Conservation (phyloP, 2,329 filamentous ascomycete species). For the Aspergillus pseudotamarii region DNA sequence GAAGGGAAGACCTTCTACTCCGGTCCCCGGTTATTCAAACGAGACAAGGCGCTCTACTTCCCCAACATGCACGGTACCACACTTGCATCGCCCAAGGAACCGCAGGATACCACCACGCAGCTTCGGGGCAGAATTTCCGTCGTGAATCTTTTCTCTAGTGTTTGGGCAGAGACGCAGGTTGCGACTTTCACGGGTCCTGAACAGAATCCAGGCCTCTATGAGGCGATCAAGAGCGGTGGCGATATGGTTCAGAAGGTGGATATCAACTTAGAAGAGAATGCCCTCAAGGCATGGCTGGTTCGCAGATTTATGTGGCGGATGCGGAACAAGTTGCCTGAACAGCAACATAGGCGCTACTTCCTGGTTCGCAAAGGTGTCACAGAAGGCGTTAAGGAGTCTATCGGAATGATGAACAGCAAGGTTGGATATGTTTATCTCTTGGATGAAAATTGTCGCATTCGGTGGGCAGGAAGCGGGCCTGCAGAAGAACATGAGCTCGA, state of each 20-base stretch:
- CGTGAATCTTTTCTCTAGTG: slow-evolving; percentile 77
- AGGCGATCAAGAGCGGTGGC: slow-evolving; percentile 57
- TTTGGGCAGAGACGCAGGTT: slow-evolving; percentile 84
- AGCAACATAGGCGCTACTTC: slow-evolving; percentile 62
- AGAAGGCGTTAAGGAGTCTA: slow-evolving; percentile 59
- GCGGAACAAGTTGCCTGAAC: slow-evolving; percentile 49
- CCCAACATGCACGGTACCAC: slow-evolving; percentile 87
- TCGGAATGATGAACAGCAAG: slow-evolving; percentile 79
- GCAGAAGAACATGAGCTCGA: slow-evolving; percentile 46
- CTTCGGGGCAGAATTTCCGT: slow-evolving; percentile 75
- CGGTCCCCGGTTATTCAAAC: slow-evolving; percentile 80
- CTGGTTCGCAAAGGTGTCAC: slow-evolving; percentile 60
- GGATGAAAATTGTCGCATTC: slow-evolving; percentile 82
- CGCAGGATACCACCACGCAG: slow-evolving; percentile 72
- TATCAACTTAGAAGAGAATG: slow-evolving; percentile 86
- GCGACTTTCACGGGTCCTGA: slow-evolving; percentile 68
- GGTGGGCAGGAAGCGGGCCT: slow-evolving; percentile 81
- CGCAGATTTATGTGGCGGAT: slow-evolving; percentile 56
- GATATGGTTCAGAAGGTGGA: slow-evolving; percentile 73
- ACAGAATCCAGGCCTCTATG: slow-evolving; percentile 70
- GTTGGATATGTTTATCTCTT: slow-evolving; percentile 94
- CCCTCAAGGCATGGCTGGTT: slow-evolving; percentile 62
- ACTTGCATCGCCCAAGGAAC: slow-evolving; percentile 60
- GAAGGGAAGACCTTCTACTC: slow-evolving; percentile 91
- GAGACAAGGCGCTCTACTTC: slow-evolving; percentile 83